Evolutionary conservation across 306 rosid species (phyloP), one percentile per base, ranked within the genome.

Genomic region (Rubus idaeus): DNA sequence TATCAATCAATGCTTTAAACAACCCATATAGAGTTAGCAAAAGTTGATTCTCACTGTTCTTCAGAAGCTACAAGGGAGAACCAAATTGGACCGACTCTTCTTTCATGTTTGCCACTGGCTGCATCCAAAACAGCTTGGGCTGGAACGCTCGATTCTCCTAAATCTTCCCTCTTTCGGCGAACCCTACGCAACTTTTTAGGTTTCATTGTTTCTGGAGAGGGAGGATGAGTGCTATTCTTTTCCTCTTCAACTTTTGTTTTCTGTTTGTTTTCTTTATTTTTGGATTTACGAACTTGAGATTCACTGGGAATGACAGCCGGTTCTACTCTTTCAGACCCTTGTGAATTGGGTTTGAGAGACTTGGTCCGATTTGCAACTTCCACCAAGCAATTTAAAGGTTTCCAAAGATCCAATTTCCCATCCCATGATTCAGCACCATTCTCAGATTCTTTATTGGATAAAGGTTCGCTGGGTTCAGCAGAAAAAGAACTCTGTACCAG

Each of bases 311-410:
- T 80, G 42, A 67, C 78, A 55, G 37, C 17, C 13, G 78, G 73
- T 80, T 94, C 98, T 46, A 62, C 60, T 79, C 87, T 88, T 70
- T 87, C 91, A 68, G 81, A 78, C 9, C 87, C 92, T 79, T 89
- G 95, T 40, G 80, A 73, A 83, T 78, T 88, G 70, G 97, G 81
- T 86, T 90, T 95, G 79, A 82, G 86, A 82, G 92, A 84, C 81
- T 92, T 95, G 77, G 90, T 92, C 87, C 97, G 85, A 79, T 93
- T 88, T 70, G 99, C 97, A 26, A 87, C 93, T 84, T 95, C 99
- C 52, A 92, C 99, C 79, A 95, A 85, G 80, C 75, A 92, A 80
- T 90, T 95, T 78, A 95, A 83, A 11, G 99, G 97, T 82, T 90
- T 90, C 99, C 99, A 92, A 64, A 92, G 93, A 83, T 92, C 99